Conservation (phyloP, 2,329 filamentous ascomycete genomes). For the Laburnicola sp. region DNA sequence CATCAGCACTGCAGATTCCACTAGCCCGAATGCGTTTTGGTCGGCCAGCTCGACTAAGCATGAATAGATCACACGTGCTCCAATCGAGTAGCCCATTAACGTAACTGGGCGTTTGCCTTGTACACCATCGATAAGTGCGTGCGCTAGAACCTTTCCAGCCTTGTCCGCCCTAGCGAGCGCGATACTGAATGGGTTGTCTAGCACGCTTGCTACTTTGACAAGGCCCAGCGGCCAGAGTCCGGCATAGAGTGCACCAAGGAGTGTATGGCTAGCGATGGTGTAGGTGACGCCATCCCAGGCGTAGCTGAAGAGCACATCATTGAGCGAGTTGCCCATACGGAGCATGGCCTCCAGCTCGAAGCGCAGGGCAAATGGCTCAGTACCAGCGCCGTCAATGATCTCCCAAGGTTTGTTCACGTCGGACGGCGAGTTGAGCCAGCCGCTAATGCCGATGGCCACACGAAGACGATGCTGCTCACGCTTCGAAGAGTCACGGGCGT, state of each 20-base stretch:
- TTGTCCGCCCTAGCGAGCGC: conserved; percentile 77
- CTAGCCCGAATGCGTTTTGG: conserved; percentile 75
- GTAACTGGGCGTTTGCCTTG: conserved; percentile 80
- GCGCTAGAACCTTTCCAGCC: conserved; percentile 75
- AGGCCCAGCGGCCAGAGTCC: conserved; percentile 53
- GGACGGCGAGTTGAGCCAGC: conserved; percentile 73
- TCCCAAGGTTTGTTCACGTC: conserved; percentile 76
- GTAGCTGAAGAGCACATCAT: conserved; percentile 73
- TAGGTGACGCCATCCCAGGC: conserved; percentile 74
- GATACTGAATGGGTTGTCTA: conserved; percentile 80
- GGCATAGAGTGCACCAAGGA: conserved; percentile 50
- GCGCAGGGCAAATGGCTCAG: conserved; percentile 77
- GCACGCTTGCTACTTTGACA: conserved; percentile 55
- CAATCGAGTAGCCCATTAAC: conserved; percentile 78
- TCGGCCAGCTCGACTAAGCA: conserved; percentile 77
- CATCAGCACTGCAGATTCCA: conserved; percentile 81
- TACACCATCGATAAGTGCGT: conserved; percentile 75
- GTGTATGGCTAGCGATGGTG: conserved; percentile 68
- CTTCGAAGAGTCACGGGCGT: conserved; percentile 30
- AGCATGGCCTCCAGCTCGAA: conserved; percentile 79
- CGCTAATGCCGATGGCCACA: conserved; percentile 76
- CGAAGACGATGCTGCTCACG: conserved; percentile 56
- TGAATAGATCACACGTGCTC: conserved; percentile 77
- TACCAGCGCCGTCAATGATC: conserved; percentile 65
- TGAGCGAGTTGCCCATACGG: conserved; percentile 75